A percentile compares a stretch with the other conserved stretches of the same genome.
phyloP scores from a whole-genome alignment of 2,329 filamentous ascomycete genomes.

The Fusarium sp. region DNA sequence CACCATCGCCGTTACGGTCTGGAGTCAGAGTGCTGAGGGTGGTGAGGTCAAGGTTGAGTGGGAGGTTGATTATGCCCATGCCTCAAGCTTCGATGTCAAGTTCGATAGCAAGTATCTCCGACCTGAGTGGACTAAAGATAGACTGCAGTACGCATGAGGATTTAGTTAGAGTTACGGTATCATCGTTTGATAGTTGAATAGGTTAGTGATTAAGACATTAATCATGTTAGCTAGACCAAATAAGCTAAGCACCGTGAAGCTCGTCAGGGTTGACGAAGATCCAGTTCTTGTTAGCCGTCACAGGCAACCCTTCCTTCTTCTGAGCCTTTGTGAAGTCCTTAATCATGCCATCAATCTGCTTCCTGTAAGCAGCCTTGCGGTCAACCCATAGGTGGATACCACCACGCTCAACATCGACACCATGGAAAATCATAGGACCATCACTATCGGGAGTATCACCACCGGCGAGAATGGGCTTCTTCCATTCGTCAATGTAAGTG shows the following conservation, averaged over 20 bases:
- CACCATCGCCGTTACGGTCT: conserved; percentile 66
- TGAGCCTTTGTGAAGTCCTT: conserved; percentile 49
- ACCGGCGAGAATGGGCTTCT: conserved; percentile 53
- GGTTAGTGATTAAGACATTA: background rate
- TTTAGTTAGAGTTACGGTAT: background rate
- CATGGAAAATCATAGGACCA: conserved; percentile 58
- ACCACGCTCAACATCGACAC: conserved; percentile 54
- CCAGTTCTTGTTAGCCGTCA: conserved; percentile 59
- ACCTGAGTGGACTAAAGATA: conserved; percentile 59
- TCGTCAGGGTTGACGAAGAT: conserved; percentile 54
- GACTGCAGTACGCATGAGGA: conserved; percentile 49
- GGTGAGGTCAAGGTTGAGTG: conserved; percentile 62
- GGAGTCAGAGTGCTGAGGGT: conserved; percentile 66
- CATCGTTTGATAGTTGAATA: background rate
- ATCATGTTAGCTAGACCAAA: background rate
- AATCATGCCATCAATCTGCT: conserved; percentile 53
- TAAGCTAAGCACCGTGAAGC: conserved; percentile 37
- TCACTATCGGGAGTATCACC: conserved; percentile 59
- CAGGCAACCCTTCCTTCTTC: conserved; percentile 48
- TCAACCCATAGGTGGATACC: conserved; percentile 57
- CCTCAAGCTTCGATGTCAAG: conserved; percentile 62
- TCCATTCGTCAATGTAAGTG: conserved; percentile 57
- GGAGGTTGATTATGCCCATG: conserved; percentile 64
- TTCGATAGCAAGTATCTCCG: conserved; percentile 61
- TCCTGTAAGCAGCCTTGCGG: conserved; percentile 49